Evolutionary conservation across 495 filamentous ascomycete genomes (phyloP).

Genomic region (Penicillium subrubescens): DNA sequence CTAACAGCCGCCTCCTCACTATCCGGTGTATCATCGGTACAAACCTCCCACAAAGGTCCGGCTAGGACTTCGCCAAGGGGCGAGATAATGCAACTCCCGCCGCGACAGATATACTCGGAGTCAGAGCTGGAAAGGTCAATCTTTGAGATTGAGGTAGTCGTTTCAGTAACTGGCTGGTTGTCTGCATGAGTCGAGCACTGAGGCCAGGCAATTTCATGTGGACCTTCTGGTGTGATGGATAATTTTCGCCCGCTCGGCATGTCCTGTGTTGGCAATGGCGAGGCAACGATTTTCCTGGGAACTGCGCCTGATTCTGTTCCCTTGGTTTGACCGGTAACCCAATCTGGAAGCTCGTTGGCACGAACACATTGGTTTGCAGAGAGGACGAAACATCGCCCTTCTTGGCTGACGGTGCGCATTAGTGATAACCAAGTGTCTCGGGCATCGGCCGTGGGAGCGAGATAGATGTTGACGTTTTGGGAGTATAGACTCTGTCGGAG

Average conservation of each 20-base stretch:
- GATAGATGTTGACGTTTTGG: slow-evolving; percentile 91
- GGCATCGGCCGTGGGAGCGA: slow-evolving; percentile 88
- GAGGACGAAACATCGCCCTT: slow-evolving; percentile 85
- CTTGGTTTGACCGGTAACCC: slow-evolving; percentile 46
- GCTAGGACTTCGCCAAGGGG: slow-evolving; percentile 75
- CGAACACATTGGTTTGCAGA: slow-evolving; percentile 81
- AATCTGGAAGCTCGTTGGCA: slow-evolving; percentile 56
- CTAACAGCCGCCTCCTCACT: background rate
- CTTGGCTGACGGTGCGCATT: slow-evolving; percentile 77
- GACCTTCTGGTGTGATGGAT: slow-evolving; percentile 48
- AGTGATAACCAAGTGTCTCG: slow-evolving; percentile 82
- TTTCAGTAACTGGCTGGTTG: background rate
- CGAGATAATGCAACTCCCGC: slow-evolving; percentile 78
- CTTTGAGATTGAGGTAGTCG: background rate
- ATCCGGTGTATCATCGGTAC: slow-evolving; percentile 49
- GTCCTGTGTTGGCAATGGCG: background rate
- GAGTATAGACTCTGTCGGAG: slow-evolving; percentile 78
- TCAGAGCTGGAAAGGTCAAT: background rate
- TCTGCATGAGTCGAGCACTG: slow-evolving; percentile 10
- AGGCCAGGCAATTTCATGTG: slow-evolving; percentile 58
- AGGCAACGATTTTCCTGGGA: background rate
- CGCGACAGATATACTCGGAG: slow-evolving; percentile 41
- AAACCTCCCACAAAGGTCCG: slow-evolving; percentile 80
- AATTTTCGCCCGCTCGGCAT: slow-evolving; percentile 16
- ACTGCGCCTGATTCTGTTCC: background rate